phyloP scores from a whole-genome alignment of 345 rosid species.

The Capsella bursapastoris region DNA sequence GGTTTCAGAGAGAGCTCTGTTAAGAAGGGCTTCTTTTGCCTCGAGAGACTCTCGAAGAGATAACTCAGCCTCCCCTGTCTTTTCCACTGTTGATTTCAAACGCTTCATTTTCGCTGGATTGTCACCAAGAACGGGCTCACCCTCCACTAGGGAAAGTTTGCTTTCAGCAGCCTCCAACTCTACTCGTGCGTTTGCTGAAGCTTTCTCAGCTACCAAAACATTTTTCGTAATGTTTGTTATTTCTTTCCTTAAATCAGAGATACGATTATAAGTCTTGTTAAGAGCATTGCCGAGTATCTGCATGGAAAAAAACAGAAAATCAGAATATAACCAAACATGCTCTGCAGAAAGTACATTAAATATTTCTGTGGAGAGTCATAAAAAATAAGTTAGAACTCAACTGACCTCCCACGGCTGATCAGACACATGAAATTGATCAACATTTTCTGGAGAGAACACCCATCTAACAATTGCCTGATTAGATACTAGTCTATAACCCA shows the following conservation, averaged over 20 bases:
- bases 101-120: constrained; percentile 83
- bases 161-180: constrained; percentile 83
- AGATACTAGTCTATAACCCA: constrained; percentile 96
- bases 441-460: constrained; percentile 83
- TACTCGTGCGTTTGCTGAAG: constrained; percentile 68
- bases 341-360: not conserved
- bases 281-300: constrained; percentile 95
- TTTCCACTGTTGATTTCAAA: constrained; percentile 70
- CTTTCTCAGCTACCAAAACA: constrained; percentile 70
- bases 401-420: constrained; percentile 97
- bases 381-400: constrained; percentile 6
- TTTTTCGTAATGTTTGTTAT: constrained; percentile 65
- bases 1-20: constrained; percentile 78
- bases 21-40: constrained; percentile 91
- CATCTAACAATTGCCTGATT: constrained; percentile 93
- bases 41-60: constrained; percentile 69
- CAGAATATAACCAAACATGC: constrained; percentile 5
- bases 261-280: constrained; percentile 87
- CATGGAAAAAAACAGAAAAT: constrained; percentile 13
- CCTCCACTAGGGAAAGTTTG: constrained; percentile 79
- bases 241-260: constrained; percentile 91
- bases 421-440: constrained; percentile 81
- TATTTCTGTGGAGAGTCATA: not conserved
- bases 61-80: constrained; percentile 64
- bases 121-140: constrained; percentile 93